A percentile compares a stretch with the other conserved stretches of the same genome.
Evolutionary conservation across 2,329 filamentous ascomycete genomes (phyloP).

Genomic region (Cladosporium halotolerans): DNA sequence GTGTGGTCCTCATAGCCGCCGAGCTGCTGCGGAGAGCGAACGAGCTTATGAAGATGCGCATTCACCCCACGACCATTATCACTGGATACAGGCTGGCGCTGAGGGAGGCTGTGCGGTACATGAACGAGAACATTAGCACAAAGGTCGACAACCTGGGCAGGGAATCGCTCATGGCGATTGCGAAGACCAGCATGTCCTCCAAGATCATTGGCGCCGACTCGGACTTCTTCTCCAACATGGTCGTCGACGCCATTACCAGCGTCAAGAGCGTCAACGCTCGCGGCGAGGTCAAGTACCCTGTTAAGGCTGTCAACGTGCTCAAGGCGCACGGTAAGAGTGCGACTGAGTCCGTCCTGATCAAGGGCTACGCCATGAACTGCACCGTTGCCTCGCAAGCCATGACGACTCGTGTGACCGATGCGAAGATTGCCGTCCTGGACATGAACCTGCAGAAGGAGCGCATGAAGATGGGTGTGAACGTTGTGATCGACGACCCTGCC

Average conservation of each 20-base stretch:
- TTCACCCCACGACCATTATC: constrained; percentile 99
- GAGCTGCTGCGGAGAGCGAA: constrained; percentile 91
- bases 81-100: constrained; percentile 94
- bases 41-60: constrained; percentile 98
- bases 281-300: constrained; percentile 90
- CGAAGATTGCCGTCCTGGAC: constrained; percentile 93
- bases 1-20: constrained; percentile 92
- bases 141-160: constrained; percentile 88
- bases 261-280: constrained; percentile 91
- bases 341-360: constrained; percentile 81
- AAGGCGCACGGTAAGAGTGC: constrained; percentile 96
- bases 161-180: constrained; percentile 88
- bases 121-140: constrained; percentile 96
- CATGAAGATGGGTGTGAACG: constrained; percentile 98
- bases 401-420: constrained; percentile 84
- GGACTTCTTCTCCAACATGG: constrained; percentile 96
- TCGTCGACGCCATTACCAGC: constrained; percentile 89
- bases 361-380: constrained; percentile 97
- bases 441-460: constrained; percentile 99
- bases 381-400: constrained; percentile 98
- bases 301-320: constrained; percentile 97
- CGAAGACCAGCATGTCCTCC: constrained; percentile 98
- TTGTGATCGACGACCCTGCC: constrained; percentile 93
- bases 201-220: constrained; percentile 96
- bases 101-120: constrained; percentile 94